Base-by-base conservation (phyloP, 1,139 yeast species). In the Sugiyamaella xylanicola region DNA sequence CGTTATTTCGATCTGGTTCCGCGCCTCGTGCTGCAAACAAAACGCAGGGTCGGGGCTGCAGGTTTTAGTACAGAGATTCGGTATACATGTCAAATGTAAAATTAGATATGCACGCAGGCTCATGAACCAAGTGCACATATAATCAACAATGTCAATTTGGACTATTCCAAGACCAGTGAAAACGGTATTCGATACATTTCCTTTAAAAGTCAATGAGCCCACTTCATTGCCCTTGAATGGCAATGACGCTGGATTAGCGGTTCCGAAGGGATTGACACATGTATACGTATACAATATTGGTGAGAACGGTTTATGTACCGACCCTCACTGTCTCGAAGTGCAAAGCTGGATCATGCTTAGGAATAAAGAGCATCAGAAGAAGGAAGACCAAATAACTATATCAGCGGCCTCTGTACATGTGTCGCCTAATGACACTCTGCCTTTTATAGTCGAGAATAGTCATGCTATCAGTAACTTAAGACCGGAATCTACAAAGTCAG, bases 161-260 rank as follows among this genome's bases (percentile, higher is more conserved):
- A 62, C 66, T 44, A 73, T 82, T 2, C 87, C 87, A 0, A 65
- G 56, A 11, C 70, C 76, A 1, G 64, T 82, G 3, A 74, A 75
- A 58, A 61, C 64, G 41, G 62, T 82, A 3, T 82, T 83, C 60
- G 82, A 81, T 53, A 62, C 72, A 3, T 82, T 83, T 59, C 87
- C 87, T 0, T 56, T 81, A 35, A 59, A 58, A 20, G 42, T 55
- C 2, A 54, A 54, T 4, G 50, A 43, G 2, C 46, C 55, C 36
- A 48, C 51, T 9, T 5, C 21, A 29, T 29, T 50, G 20, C 53
- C 52, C 8, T 15, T 47, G 44, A 45, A 42, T 16, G 43, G 50
- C 16, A 21, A 25, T 3, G 27, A 21, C 13, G 29, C 27, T 36
- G 40, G 50, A 4, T 36, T 17, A 15, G 13, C 37, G 5, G 48